These are phyloP conservation scores for Fusarium sacchari DNA, from an alignment of 2,329 filamentous ascomycete genomes.

Conservation along the genomic window DNA sequence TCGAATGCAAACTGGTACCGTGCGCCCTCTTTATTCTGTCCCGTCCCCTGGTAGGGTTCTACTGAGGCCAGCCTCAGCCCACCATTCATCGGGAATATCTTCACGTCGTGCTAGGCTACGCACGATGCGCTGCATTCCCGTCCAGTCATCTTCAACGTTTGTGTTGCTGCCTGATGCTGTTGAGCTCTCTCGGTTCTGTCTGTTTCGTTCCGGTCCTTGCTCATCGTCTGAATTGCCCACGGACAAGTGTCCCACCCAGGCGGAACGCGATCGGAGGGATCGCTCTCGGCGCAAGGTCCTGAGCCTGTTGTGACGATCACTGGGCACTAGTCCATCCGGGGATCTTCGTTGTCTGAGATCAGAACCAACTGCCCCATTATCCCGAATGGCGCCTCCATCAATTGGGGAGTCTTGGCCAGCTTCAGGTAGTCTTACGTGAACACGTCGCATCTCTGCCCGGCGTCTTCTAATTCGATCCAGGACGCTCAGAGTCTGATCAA, in stretches of 20 bases:
- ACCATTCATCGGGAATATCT: slow-evolving; percentile 86
- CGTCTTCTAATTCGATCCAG: slow-evolving; percentile 27
- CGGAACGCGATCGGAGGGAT: slow-evolving; percentile 13
- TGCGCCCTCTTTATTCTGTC: slow-evolving; percentile 31
- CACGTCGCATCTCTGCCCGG: slow-evolving; percentile 22
- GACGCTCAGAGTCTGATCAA: slow-evolving; percentile 53
- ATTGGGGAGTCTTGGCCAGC: slow-evolving; percentile 26
- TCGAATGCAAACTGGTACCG: neutral
- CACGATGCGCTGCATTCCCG: slow-evolving; percentile 77
- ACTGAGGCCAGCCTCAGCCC: slow-evolving; percentile 75
- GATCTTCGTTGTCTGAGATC: slow-evolving; percentile 21
- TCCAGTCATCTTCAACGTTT: slow-evolving; percentile 51
- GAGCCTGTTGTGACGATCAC: neutral
- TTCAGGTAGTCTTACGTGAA: slow-evolving; percentile 31
- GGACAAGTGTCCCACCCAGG: slow-evolving; percentile 43
- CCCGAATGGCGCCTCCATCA: slow-evolving; percentile 9
- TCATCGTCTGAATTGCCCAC: slow-evolving; percentile 44
- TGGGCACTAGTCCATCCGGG: slow-evolving; percentile 12
- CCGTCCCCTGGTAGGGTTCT: slow-evolving; percentile 59
- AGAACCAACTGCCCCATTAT: slow-evolving; percentile 12
- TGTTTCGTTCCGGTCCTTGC: slow-evolving; percentile 29
- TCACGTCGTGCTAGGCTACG: slow-evolving; percentile 74
- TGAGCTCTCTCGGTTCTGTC: slow-evolving; percentile 36
- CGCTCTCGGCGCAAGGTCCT: slow-evolving; percentile 2
- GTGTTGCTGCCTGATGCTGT: slow-evolving; percentile 27